Base-by-base conservation (phyloP, 1,139 yeast species). In the Trichomonascaceae sp. region DNA sequence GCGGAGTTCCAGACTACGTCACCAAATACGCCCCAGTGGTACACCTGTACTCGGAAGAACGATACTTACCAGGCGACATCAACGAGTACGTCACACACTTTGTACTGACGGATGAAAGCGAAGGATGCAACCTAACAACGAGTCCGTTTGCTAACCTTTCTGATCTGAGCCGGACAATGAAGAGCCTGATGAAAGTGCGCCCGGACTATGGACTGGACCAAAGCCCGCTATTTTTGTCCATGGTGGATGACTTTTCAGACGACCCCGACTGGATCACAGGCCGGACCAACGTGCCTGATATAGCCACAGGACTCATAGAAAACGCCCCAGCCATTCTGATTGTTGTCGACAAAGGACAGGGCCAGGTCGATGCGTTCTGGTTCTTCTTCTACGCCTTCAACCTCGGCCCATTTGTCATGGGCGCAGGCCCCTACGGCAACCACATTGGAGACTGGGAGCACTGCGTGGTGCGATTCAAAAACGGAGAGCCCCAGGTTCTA, bases 361-460 rank as follows among this genome's bases (percentile, higher is more conserved):
- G 94, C 3, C 77, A 92, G 73, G 74, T 78, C 1, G 98, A 89
- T 54, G 85, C 96, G 0, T 89, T 71, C 52, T 89, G 97, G 97
- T 89, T 89, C 55, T 87, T 82, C 55, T 89, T 89, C 51, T 89
- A 89, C 52, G 80, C 94, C 1, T 89, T 87, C 61, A 89, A 89
- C 51, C 62, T 82, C 46, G 98, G 98, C 0, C 97, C 98, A 0
- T 89, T 76, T 57, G 96, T 89, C 11, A 87, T 87, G 96, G 97
- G 97, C 3, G 71, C 74, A 27, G 98, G 98, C 0, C 98, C 98
- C 0, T 89, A 79, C 60, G 98, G 98, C 0, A 81, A 87, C 51
- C 98, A 89, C 50, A 75, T 89, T 22, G 98, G 97, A 4, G 98
- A 89, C 59, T 89, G 98, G 98, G 98, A 89, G 48, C 98, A 89